A percentile compares a stretch with the other conserved stretches of the same genome.
Conservation (phyloP, 2,329 filamentous ascomycete genomes). For the Beauveria pseudobassiana region DNA sequence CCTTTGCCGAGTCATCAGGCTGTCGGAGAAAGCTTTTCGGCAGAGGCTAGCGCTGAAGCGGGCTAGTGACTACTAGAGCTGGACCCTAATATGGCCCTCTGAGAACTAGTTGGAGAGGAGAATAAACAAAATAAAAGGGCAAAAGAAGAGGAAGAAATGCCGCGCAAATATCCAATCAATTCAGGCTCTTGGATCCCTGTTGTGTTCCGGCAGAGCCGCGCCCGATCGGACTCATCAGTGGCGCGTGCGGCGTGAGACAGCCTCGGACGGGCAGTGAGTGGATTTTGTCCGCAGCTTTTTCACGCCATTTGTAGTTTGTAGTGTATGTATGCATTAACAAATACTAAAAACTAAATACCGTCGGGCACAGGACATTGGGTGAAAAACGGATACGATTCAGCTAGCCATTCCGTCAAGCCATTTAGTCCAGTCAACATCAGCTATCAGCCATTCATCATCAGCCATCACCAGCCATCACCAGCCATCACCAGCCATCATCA, state of each 20-base stretch:
- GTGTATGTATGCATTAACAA: too few species aligned
- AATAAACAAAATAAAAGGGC: background rate
- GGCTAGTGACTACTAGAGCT: background rate
- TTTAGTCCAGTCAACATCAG: too few species aligned
- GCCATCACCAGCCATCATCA: too few species aligned
- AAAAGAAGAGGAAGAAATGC: background rate
- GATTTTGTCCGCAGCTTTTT: background rate
- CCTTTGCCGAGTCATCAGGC: background rate
- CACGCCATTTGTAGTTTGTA: too few species aligned
- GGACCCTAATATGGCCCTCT: too few species aligned
- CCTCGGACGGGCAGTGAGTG: background rate
- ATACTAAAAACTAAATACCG: too few species aligned
- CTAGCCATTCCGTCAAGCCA: too few species aligned
- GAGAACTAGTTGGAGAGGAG: background rate
- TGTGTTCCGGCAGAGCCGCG: conserved; percentile 8
- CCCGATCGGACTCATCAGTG: conserved; percentile 4
- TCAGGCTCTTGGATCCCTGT: background rate
- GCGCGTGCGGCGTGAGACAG: background rate
- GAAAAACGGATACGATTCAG: too few species aligned
- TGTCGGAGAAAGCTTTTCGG: background rate
- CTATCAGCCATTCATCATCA: too few species aligned
- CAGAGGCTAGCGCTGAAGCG: background rate
- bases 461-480: too few species aligned
- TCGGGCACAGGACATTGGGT: too few species aligned
- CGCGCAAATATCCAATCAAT: background rate